These are phyloP conservation scores for Fusarium nematophilum DNA, from an alignment of 2,329 filamentous ascomycete genomes.

Conservation along the genomic window DNA sequence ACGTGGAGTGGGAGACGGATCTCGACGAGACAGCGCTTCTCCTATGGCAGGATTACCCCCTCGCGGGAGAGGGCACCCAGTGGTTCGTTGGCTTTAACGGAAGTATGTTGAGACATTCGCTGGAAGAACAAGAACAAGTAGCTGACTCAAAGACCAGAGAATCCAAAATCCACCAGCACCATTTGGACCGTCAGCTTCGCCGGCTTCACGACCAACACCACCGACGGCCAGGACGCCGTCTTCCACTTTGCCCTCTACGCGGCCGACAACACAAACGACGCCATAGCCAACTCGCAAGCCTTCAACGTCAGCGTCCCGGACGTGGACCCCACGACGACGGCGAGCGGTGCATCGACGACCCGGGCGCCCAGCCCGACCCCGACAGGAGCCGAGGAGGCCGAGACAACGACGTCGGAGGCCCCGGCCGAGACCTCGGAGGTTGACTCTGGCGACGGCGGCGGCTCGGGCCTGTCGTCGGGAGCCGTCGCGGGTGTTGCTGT, in stretches of 20 bases:
- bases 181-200: conserved; percentile 36
- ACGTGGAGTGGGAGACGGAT: conserved; percentile 40
- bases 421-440: not conserved
- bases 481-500: conserved; percentile 43
- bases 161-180: conserved; percentile 33
- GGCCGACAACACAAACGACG: conserved; percentile 18
- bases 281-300: conserved; percentile 24
- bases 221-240: conserved; percentile 24
- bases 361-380: conserved; percentile 10
- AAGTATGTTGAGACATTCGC: not conserved
- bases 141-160: conserved; percentile 24
- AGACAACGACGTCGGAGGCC: conserved; percentile 2
- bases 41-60: conserved; percentile 40
- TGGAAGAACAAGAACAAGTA: too few relatives aligned
- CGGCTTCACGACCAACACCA: conserved; percentile 15
- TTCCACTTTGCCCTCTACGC: conserved; percentile 34
- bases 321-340: conserved; percentile 1
- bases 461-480: conserved; percentile 28
- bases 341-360: conserved; percentile 7
- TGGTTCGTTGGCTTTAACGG: conserved; percentile 16
- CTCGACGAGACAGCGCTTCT: conserved; percentile 31
- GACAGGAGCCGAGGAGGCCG: not conserved
- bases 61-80: conserved; percentile 9
- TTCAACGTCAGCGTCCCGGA: conserved; percentile 38
- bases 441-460: not conserved